Percentiles rank a stretch among this genome's conserved stretches.
Conservation (phyloP, 441 rosid genomes). For the Adansonia madagascariensis region DNA sequence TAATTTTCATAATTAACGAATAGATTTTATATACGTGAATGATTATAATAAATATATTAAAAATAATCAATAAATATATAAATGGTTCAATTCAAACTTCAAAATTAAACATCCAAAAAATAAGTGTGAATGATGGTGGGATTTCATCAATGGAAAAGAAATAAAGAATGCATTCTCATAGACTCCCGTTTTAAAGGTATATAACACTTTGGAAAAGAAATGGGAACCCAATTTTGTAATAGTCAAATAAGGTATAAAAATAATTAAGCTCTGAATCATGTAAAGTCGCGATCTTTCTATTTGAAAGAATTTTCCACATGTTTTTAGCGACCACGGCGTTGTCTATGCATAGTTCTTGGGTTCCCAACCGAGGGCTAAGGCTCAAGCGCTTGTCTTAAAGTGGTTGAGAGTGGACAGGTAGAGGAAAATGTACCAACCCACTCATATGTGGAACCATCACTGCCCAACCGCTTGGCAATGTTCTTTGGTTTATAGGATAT, state of each 20-base stretch:
- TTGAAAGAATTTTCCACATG: constrained; percentile 21
- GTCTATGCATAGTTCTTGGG: background rate
- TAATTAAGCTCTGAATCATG: background rate
- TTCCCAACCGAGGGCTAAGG: constrained; percentile 14
- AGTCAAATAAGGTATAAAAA: constrained; percentile 14
- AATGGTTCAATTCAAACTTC: no score
- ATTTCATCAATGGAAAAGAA: background rate
- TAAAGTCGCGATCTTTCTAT: background rate
- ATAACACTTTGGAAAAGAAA: background rate
- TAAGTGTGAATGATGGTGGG: background rate
- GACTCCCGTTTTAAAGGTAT: background rate
- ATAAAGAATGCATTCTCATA: background rate
- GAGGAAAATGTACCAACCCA: constrained; percentile 23
- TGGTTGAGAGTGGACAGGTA: background rate
- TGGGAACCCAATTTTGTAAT: constrained; percentile 26
- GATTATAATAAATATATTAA: no score
- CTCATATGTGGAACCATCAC: constrained; percentile 26
- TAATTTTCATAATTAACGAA: background rate
- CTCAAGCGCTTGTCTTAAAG: background rate
- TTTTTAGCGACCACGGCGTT: background rate
- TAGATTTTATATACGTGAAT: no score
- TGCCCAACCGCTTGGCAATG: constrained; percentile 27
- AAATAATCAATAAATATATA: no score
- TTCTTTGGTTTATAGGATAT: background rate
- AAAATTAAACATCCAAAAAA: background rate